Conservation (phyloP, 2,329 filamentous ascomycete genomes). For the Cytospora piceae region DNA sequence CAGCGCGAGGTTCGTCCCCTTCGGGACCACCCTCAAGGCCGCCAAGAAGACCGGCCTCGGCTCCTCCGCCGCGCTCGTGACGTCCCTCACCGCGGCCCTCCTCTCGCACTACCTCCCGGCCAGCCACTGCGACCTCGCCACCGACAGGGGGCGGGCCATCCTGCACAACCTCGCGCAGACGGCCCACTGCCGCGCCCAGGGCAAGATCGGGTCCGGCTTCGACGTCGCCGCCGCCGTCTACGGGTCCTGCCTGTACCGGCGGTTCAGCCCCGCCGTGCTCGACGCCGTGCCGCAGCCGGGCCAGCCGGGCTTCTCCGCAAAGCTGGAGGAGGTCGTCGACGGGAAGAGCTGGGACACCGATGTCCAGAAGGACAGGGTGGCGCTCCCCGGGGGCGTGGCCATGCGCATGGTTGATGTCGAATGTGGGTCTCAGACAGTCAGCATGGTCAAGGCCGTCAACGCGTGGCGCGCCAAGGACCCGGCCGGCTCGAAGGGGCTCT, state of each 20-base stretch:
- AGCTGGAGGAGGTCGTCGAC: slow-evolving; percentile 69
- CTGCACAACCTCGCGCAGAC: slow-evolving; percentile 95
- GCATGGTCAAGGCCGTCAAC: slow-evolving; percentile 93
- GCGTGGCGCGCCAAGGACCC: slow-evolving; percentile 73
- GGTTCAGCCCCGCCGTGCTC: slow-evolving; percentile 85
- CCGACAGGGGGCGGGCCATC: slow-evolving; percentile 57
- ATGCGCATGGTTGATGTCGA: slow-evolving; percentile 96
- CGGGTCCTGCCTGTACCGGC: slow-evolving; percentile 85
- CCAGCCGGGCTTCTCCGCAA: slow-evolving; percentile 65
- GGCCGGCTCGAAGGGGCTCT: slow-evolving; percentile 69
- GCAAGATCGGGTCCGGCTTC: slow-evolving; percentile 94
- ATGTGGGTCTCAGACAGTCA: slow-evolving; percentile 88
- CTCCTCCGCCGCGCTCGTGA: slow-evolving; percentile 92
- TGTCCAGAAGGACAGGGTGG: slow-evolving; percentile 69
- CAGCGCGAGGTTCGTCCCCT: slow-evolving; percentile 70
- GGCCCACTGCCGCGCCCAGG: slow-evolving; percentile 92
- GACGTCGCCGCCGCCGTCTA: slow-evolving; percentile 93
- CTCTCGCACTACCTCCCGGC: slow-evolving; percentile 73
- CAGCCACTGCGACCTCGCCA: slow-evolving; percentile 59
- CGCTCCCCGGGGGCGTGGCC: slow-evolving; percentile 72
- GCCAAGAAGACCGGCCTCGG: slow-evolving; percentile 97
- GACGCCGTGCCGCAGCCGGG: slow-evolving; percentile 68
- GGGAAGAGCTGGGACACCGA: slow-evolving; percentile 78
- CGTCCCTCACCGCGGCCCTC: slow-evolving; percentile 77
- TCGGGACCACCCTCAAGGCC: slow-evolving; percentile 72